A percentile compares a stretch with the other conserved stretches of the same genome.
These are phyloP conservation scores for Starmerella riodocensis DNA, from an alignment of 805 yeast genomes.

Conservation along the genomic window DNA sequence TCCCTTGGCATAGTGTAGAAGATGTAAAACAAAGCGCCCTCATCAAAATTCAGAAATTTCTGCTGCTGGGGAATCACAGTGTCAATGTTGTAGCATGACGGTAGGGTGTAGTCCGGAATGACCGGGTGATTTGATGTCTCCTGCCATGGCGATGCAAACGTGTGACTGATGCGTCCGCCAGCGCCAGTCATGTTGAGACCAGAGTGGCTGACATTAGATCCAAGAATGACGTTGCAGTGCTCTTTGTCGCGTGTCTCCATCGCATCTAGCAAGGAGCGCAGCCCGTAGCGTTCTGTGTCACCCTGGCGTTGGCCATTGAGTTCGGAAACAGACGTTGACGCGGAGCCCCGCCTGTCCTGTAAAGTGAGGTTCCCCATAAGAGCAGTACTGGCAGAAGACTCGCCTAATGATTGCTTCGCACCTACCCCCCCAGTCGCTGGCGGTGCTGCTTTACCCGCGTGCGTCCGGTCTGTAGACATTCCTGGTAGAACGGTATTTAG, in stretches of 20 bases:
- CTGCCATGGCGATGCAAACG: conserved; percentile 87
- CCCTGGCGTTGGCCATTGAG: not conserved
- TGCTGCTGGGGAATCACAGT: conserved; percentile 35
- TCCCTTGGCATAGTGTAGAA: conserved; percentile 91
- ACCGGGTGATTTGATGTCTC: conserved; percentile 84
- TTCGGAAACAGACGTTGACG: not conserved
- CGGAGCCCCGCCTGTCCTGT: not conserved
- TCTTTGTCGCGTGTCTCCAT: conserved; percentile 52
- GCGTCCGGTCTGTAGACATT: conserved; percentile 1
- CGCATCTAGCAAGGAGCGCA: conserved; percentile 48
- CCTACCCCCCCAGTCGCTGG: too few species aligned
- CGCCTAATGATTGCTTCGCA: too few species aligned
- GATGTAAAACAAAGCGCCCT: conserved; percentile 84
- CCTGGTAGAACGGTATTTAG: conserved; percentile 19
- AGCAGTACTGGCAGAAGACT: not conserved
- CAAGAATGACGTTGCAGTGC: conserved; percentile 53
- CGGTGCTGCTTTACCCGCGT: too few species aligned
- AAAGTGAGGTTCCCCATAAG: not conserved
- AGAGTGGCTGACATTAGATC: conserved; percentile 55
- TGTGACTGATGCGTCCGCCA: conserved; percentile 39
- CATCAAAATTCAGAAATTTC: conserved; percentile 45
- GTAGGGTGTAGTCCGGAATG: conserved; percentile 65
- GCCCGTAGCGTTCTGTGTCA: conserved; percentile 53
- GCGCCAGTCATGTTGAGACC: conserved; percentile 44
- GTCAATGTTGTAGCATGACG: conserved; percentile 40